A percentile compares a stretch with the other conserved stretches of the same genome.
Evolutionary conservation across 2,329 filamentous ascomycete genomes (phyloP).

Genomic region (Amauroascus verrucosus): DNA sequence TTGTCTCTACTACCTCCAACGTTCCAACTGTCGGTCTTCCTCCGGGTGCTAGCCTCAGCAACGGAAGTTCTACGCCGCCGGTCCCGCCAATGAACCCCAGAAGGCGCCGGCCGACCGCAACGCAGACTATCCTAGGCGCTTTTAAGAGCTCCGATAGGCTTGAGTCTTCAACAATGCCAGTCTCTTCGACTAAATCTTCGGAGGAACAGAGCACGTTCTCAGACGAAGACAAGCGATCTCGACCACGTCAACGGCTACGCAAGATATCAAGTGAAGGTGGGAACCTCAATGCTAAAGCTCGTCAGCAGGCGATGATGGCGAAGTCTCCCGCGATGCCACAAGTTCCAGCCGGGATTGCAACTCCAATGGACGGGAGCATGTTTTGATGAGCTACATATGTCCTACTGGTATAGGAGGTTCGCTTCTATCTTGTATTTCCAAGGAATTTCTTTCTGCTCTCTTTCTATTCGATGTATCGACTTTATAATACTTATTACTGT

Average conservation of each 20-base stretch:
- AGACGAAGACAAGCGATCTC: conserved; percentile 32
- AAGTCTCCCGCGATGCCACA: conserved; percentile 26
- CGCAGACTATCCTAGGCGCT: conserved; percentile 32
- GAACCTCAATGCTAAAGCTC: conserved; percentile 38
- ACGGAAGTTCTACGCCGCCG: conserved; percentile 44
- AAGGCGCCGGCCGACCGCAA: conserved; percentile 42
- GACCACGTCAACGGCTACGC: conserved; percentile 34
- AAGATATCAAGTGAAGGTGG: conserved; percentile 44
- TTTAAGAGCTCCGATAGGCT: conserved; percentile 29
- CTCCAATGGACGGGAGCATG: conserved; percentile 29
- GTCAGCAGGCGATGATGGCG: conserved; percentile 30
- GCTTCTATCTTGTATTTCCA: background rate
- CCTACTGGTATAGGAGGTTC: conserved; percentile 7
- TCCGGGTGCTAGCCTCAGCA: conserved; percentile 45
- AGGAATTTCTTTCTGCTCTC: background rate
- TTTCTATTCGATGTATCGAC: conserved; percentile 1
- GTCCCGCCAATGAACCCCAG: conserved; percentile 52
- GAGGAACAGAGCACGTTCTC: conserved; percentile 37
- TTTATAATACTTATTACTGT: background rate
- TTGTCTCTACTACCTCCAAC: conserved; percentile 45
- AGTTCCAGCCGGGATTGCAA: conserved; percentile 16
- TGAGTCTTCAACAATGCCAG: conserved; percentile 21
- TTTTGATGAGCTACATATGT: conserved; percentile 22
- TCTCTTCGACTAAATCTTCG: conserved; percentile 11
- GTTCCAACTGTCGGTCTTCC: conserved; percentile 50